Evolutionary conservation across 176 grass and related monocot genomes (phyloP), one percentile per base, ranked within the genome.

Genomic region (Dendrocalamus sinicus): DNA sequence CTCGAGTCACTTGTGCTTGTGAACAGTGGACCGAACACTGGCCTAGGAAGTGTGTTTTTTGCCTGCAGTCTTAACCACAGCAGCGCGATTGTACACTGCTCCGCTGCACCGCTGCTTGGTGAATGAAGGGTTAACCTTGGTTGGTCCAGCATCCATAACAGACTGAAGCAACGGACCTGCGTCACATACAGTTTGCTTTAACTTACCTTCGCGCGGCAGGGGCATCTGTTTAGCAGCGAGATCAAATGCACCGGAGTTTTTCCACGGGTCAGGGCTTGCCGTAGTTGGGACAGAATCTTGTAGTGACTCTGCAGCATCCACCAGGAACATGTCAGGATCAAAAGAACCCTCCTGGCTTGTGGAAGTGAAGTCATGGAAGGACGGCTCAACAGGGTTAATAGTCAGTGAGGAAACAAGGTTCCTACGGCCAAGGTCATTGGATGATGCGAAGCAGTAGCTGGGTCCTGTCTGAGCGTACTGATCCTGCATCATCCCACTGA

Each of bases 281-380:
- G 17, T n/a, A 15, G 30, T 43, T 39, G 35, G 35, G 43, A 4
- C 65, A n/a, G 24, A 51, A n/a, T 66, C 65, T 20, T 55, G 35
- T 59, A 37, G 37, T 39, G 67, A 48, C 24, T 90, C 88, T 0
- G 10, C 19, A 12, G 37, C 55, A n/a, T 86, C 88, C 19, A 66
- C 78, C 47, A 86, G 54, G 57, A 86, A 86, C 78, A 82, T 77
- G 72, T 90, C 64, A 19, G 88, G 72, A 7, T 90, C 84, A 11
- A 86, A 90, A 1, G 67, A 47, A 20, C 2, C 67, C 16, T 73
- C 78, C 70, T 81, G 77, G 17, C 54, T 60, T 13, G 67, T 57
- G 15, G 75, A 89, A 65, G 75, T 26, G 1, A 79, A 23, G 17
- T 45, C 55, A 39, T 67, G 12, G 23, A 23, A 39, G 53, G 63